Evolutionary conservation across 2,329 filamentous ascomycete genomes (phyloP), one percentile per base, ranked within the genome.

Genomic region (Fusarium anguioides): DNA sequence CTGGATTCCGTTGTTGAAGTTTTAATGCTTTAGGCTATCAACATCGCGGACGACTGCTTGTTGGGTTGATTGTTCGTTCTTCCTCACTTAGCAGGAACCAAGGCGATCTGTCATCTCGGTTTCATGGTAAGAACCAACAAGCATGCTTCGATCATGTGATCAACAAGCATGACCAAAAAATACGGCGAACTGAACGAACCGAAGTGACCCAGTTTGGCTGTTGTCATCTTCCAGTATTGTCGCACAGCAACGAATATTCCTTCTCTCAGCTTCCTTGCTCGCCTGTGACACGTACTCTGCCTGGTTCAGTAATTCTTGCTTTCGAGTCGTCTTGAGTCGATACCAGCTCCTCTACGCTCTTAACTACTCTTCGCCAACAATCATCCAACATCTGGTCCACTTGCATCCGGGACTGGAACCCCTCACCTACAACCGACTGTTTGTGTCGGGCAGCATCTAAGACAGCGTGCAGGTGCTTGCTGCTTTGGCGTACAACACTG

Each of bases 61-160:
- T 29, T 41, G 51, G 29, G 37, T 42, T 33, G 31, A 33, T 47
- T 57, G 46, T 55, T 62, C 39, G 40, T 45, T 29, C 44, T 47
- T 59, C 27, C 24, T 64, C 35, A 26, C 44, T 23, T 18, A 36
- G 41, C 58, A 58, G 46, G 50, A 58, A 45, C 60, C 26, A 49
- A 47, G 40, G 45, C 57, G 69, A 69, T 65, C 50, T 54, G 67
- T 60, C 71, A 66, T 52, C 61, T 61, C 24, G 45, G 48, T 44
- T 58, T 59, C 57, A 51, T 52, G 29, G 29, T 17, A 50, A 61
- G 51, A 37, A 44, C 60, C 52, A 64, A 57, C 60, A 66, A 46
- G 49, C 36, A 27, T 49, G 54, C 10, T 52, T 48, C 49, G 67
- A 73, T 73, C 71, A 73, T 72, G 69, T 73, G 71, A 73, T 72